These are phyloP conservation scores for Linnemannia hyalina DNA, from an alignment of 192 early-diverging fungal species.

Conservation along the genomic window DNA sequence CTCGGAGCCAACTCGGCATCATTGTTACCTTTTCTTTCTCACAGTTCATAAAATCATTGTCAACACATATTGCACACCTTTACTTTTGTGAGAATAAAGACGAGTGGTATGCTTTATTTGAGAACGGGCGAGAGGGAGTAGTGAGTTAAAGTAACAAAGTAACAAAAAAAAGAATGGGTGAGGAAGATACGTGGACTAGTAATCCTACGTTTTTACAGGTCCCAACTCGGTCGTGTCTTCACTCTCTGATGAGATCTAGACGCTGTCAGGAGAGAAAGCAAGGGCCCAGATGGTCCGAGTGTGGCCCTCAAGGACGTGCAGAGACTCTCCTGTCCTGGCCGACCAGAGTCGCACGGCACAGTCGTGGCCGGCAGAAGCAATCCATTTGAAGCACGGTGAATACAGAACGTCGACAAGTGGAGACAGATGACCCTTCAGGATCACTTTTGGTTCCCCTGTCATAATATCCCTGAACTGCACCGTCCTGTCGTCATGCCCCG, in stretches of 20 bases:
- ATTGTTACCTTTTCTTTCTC: too few relatives aligned
- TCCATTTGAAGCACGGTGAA: neutral
- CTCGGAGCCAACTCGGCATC: too few relatives aligned
- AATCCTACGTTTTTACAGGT: neutral
- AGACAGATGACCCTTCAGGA: neutral
- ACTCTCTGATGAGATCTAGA: neutral
- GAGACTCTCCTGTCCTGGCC: neutral
- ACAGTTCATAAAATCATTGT: too few relatives aligned
- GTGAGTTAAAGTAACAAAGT: too few relatives aligned
- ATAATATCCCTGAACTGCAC: slow-evolving; percentile 1
- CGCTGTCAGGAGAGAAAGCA: neutral
- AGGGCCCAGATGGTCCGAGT: neutral
- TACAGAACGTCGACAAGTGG: neutral
- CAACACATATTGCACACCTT: too few relatives aligned
- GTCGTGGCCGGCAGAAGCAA: neutral
- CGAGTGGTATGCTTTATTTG: too few relatives aligned
- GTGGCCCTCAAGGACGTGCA: neutral
- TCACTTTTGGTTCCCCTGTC: neutral
- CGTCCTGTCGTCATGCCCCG: neutral
- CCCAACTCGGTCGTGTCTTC: neutral
- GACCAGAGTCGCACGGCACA: neutral
- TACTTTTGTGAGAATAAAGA: too few relatives aligned
- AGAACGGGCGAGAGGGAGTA: too few relatives aligned
- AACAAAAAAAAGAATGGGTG: neutral
- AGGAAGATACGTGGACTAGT: neutral